These are phyloP conservation scores for Rubroboletus satanas DNA, from an alignment of 768 basidiomycete genomes.

Conservation along the genomic window DNA sequence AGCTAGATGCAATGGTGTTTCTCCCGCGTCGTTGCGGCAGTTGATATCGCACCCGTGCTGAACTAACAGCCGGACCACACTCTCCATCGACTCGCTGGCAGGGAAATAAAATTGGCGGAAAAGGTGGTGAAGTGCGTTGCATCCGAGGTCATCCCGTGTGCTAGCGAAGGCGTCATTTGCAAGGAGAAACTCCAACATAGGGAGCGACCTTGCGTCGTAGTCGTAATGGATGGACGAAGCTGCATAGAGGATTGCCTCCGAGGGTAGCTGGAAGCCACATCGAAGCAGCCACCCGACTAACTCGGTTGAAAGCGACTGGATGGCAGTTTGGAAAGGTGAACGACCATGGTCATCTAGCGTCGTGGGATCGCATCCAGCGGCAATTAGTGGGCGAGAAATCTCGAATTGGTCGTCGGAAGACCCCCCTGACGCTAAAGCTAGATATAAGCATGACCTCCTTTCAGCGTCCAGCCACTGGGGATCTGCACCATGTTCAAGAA, in stretches of 20 bases:
- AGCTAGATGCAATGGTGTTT: not conserved
- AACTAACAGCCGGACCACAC: not conserved
- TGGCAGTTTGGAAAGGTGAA: not conserved
- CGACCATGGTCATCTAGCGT: not conserved
- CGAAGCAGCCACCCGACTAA: not conserved
- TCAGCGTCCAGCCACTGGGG: not conserved
- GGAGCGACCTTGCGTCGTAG: no score
- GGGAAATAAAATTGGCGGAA: fast-evolving
- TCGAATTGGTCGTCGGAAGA: not conserved
- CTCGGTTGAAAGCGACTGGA: not conserved
- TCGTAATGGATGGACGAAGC: not conserved
- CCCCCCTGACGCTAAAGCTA: not conserved
- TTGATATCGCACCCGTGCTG: not conserved
- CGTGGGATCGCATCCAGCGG: not conserved
- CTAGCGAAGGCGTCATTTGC: not conserved
- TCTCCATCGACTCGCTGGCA: not conserved
- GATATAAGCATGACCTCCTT: not conserved
- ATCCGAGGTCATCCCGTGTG: not conserved
- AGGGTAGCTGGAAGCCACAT: not conserved
- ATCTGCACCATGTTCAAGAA: not conserved
- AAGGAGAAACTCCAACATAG: not conserved
- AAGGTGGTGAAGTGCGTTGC: not conserved
- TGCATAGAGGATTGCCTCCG: not conserved
- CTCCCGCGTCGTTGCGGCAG: not conserved
- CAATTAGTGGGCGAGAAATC: not conserved